phyloP scores from a whole-genome alignment of 2,329 filamentous ascomycete genomes.

The Diaporthe ilicicola region DNA sequence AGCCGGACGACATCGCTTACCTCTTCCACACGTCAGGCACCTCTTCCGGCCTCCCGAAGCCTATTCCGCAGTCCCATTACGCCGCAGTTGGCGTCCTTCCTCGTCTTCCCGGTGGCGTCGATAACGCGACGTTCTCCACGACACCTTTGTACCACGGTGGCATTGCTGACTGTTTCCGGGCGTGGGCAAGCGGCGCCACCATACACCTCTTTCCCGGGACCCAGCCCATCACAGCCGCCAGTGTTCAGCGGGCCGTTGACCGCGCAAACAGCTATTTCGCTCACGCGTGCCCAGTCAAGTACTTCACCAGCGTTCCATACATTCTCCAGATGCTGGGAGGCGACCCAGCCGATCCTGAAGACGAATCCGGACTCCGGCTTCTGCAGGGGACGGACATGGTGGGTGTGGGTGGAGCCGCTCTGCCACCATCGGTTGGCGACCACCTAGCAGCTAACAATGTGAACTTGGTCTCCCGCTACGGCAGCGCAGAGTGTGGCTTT shows the following conservation, averaged over 20 bases:
- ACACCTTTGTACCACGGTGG: slow-evolving; percentile 74
- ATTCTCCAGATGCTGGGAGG: slow-evolving; percentile 61
- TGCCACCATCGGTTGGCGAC: slow-evolving; percentile 62
- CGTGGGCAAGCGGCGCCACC: slow-evolving; percentile 66
- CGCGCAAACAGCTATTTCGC: slow-evolving; percentile 41
- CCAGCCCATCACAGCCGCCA: slow-evolving; percentile 63
- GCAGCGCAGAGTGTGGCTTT: slow-evolving; percentile 73
- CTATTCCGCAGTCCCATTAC: slow-evolving; percentile 66
- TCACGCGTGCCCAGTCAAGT: slow-evolving; percentile 49
- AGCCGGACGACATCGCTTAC: slow-evolving; percentile 57
- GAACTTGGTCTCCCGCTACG: slow-evolving; percentile 68
- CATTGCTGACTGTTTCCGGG: slow-evolving; percentile 67
- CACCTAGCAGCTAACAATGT: slow-evolving; percentile 58
- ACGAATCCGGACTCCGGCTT: slow-evolving; percentile 49
- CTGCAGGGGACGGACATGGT: slow-evolving; percentile 66
- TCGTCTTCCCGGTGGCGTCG: slow-evolving; percentile 45
- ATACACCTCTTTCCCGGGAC: slow-evolving; percentile 71
- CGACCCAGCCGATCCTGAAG: slow-evolving; percentile 35
- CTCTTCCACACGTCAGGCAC: slow-evolving; percentile 72
- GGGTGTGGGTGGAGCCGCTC: slow-evolving; percentile 69
- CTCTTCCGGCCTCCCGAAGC: slow-evolving; percentile 69
- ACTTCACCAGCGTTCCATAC: slow-evolving; percentile 71
- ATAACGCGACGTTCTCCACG: slow-evolving; percentile 66
- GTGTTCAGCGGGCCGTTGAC: slow-evolving; percentile 58
- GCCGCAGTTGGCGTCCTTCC: slow-evolving; percentile 65